These are phyloP conservation scores for Melampsora abietis-canadensis DNA, from an alignment of 1,284 basidiomycete species.

Conservation along the genomic window DNA sequence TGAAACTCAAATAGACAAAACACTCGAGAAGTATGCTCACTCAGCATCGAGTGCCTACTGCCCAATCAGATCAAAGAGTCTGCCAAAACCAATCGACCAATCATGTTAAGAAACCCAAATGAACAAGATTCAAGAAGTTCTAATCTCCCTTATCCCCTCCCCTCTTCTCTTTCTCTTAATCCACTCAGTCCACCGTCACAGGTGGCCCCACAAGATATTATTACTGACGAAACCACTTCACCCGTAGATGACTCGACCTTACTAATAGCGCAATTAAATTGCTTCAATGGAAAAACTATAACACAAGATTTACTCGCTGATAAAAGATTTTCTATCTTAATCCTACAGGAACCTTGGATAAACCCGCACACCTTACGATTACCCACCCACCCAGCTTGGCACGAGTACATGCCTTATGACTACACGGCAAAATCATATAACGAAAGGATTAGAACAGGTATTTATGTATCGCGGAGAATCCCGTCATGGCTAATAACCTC, in stretches of 20 bases:
- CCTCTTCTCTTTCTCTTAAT: too few relatives aligned
- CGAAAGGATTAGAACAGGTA: neutral
- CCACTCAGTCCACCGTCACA: too few relatives aligned
- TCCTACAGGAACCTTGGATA: neutral
- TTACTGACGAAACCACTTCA: too few relatives aligned
- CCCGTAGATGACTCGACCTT: neutral
- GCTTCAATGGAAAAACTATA: neutral
- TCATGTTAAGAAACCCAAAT: too few relatives aligned
- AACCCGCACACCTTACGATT: neutral
- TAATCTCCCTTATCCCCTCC: too few relatives aligned
- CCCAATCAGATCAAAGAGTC: too few relatives aligned
- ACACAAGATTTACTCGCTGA: neutral
- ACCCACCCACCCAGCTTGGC: neutral
- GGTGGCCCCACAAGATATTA: too few relatives aligned
- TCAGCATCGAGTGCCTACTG: too few relatives aligned
- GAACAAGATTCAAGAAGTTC: too few relatives aligned
- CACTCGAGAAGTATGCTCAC: too few relatives aligned
- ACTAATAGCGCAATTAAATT: neutral
- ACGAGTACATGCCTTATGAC: neutral
- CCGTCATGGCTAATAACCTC: neutral
- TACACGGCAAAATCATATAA: neutral
- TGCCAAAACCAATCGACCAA: too few relatives aligned
- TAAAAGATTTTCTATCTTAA: neutral
- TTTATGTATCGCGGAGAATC: neutral
- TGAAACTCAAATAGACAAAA: too few relatives aligned